phyloP scores from a whole-genome alignment of 768 basidiomycete genomes.

The Russula foetens region DNA sequence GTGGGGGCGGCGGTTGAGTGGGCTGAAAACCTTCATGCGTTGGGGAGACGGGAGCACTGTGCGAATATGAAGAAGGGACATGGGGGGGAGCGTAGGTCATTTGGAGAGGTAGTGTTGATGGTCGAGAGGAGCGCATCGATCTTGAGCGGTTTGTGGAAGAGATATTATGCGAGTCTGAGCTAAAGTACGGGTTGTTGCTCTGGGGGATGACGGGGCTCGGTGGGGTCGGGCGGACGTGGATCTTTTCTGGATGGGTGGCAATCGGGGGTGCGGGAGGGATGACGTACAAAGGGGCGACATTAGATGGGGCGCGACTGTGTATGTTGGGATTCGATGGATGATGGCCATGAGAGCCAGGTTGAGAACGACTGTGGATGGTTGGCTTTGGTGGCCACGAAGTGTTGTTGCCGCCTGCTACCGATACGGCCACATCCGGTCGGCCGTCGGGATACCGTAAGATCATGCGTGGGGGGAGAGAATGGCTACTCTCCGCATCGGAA shows the following conservation, averaged over 20 bases:
- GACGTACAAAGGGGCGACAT: constrained; percentile 11
- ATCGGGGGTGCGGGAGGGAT: constrained; percentile 5
- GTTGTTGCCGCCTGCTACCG: no score
- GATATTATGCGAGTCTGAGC: neutral
- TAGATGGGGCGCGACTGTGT: constrained; percentile 8
- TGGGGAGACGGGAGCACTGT: constrained; percentile 11
- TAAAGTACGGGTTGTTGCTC: neutral
- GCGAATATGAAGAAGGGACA: constrained; percentile 1
- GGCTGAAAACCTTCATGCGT: neutral
- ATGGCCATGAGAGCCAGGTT: constrained; percentile 12
- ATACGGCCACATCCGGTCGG: constrained; percentile 17
- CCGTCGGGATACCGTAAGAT: constrained; percentile 61
- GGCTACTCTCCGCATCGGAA: constrained; percentile 36
- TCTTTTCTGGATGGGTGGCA: constrained; percentile 15
- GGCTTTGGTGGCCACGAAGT: neutral
- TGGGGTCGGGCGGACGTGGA: constrained; percentile 18
- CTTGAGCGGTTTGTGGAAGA: neutral
- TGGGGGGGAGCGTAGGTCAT: constrained; percentile 18
- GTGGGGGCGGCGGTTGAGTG: neutral
- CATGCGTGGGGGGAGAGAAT: constrained; percentile 61
- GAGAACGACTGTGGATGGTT: constrained; percentile 1
- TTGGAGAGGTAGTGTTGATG: constrained; percentile 1
- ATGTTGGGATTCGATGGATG: constrained; percentile 19
- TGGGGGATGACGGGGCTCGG: neutral
- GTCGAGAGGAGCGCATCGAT: constrained; percentile 14